Base-by-base conservation (phyloP, 805 yeast genomes). In the Lipomyces orientalis region DNA sequence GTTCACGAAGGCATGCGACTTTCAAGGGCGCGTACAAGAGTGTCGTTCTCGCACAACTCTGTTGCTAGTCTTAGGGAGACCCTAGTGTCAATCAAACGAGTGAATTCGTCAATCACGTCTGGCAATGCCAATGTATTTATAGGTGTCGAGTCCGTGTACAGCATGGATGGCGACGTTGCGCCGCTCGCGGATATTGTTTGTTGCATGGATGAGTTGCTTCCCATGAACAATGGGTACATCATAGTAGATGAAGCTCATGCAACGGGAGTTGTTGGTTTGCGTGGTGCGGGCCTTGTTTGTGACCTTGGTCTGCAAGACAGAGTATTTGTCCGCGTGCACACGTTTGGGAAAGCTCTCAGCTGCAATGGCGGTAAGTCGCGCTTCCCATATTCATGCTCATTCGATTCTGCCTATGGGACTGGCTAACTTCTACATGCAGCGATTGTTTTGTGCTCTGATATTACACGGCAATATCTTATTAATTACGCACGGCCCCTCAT, bases 241-340 rank as follows among this genome's bases (percentile, higher is more conserved):
- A 90, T 89, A 72, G 89, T 91, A 61, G 97, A 91, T 76, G 97
- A 91, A 77, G 97, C 97, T 9, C 97, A 91, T 78, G 91, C 97
- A 5, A 89, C 92, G 71, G 97, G 97, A 75, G 97, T 97, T 10
- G 82, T 90, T 76, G 97, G 97, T 31, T 90, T 91, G 54, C 80
- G 81, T 54, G 97, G 97, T 54, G 86, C 86, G 76, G 97, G 97
- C 8, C 55, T 52, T 10, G 55, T 52, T 7, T 25, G 55, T n/a
- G 51, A 58, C 12, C 37, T 70, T 12, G 64, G 68, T 1, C 66
- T 73, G 31, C 73, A 73, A 49, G 43, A 64, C 12, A 55, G 62
- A 9, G 59, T 71, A 10, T 66, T 70, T 39, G 64, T 64, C 14
- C 64, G 75, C 22, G 58, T 72, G 7, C 74, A 72, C 37, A 73